Base-by-base conservation (phyloP, 2,329 filamentous ascomycete genomes). In the Paramyrothecium roridum region DNA sequence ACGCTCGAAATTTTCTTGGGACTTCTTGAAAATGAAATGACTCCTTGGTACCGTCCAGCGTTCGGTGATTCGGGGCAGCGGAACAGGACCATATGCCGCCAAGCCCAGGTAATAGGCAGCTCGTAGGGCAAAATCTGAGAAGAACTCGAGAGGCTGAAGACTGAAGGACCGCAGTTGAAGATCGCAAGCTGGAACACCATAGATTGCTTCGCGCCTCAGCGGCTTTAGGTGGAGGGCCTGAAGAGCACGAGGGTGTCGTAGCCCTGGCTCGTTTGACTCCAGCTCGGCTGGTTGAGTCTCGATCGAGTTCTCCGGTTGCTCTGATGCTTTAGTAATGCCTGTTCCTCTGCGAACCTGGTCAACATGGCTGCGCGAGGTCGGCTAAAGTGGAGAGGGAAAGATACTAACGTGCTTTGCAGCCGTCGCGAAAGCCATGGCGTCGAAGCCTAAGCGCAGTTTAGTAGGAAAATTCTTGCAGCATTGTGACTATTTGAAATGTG, bases 1-100 rank as follows among this genome's bases (percentile, higher is more conserved):
- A 54, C 95, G 83, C 77, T 98, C 93, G 68, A 96, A 99, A 74
- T 99, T 99, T 76, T 99, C 95, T 74, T 99, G 93, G 40, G 86
- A 88, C 77, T 99, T 99, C 77, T 98, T 99, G 80, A 91, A 90
- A 62, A 97, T 91, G 78, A 99, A 99, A 71, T 90, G 89, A 67
- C 85, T 85, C 66, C 86, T 84, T 11, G 92, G 91, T 2, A 98
- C 92, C 1, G 95, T 98, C 95, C 95, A 99, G 65, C 93, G 85
- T 78, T 99, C 91, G 17, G 84, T 89, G 61, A 93, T 91, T 56
- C 88, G 86, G 1, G 95, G 95, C 19, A 99, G 79, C 12, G 93
- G 91, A 7, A 95, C 80, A 7, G 95, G 93, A 0, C 95, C 95
- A 49, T 84, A 89, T 3, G 92, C 92, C 11, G 92, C 89, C 2